phyloP scores from a whole-genome alignment of 1,284 basidiomycete genomes.

The Erythrobasidium hasegawianum region DNA sequence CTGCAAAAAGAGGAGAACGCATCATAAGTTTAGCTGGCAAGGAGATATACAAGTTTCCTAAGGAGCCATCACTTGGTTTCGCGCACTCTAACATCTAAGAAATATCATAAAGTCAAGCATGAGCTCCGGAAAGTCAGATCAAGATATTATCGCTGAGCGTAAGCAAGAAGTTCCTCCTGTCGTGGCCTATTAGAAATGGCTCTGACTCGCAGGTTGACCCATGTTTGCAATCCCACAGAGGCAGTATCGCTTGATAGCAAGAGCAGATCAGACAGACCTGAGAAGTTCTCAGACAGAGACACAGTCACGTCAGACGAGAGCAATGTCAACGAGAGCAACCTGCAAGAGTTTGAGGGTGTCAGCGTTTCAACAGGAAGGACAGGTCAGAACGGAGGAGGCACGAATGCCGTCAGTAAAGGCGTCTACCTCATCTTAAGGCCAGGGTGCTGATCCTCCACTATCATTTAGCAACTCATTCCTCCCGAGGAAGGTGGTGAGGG shows the following conservation, averaged over 20 bases:
- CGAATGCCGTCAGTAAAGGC: background rate
- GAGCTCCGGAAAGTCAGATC: conserved; percentile 3
- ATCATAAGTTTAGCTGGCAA: too few relatives aligned
- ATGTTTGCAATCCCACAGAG: conserved; percentile 4
- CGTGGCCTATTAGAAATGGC: background rate
- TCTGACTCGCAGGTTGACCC: background rate
- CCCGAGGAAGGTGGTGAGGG: conserved; percentile 29
- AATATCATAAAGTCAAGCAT: background rate
- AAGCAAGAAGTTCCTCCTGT: too few relatives aligned
- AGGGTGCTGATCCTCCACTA: too few relatives aligned
- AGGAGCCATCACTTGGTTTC: too few relatives aligned
- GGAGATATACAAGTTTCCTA: too few relatives aligned
- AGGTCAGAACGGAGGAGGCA: conserved; percentile 31
- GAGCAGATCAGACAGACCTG: background rate
- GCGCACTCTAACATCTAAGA: too few relatives aligned
- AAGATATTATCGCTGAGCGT: conserved; percentile 7
- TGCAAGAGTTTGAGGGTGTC: conserved; percentile 13
- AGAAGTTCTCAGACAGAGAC: conserved; percentile 8
- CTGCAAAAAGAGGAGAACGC: too few relatives aligned
- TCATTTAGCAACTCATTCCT: conserved; percentile 22
- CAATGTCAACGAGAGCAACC: conserved; percentile 12
- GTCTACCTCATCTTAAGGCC: background rate
- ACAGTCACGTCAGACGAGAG: conserved; percentile 25
- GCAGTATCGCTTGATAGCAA: conserved; percentile 20
- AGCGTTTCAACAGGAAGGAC: conserved; percentile 24